phyloP scores from a whole-genome alignment of 805 yeast species.

The Naumovozyma castellii region DNA sequence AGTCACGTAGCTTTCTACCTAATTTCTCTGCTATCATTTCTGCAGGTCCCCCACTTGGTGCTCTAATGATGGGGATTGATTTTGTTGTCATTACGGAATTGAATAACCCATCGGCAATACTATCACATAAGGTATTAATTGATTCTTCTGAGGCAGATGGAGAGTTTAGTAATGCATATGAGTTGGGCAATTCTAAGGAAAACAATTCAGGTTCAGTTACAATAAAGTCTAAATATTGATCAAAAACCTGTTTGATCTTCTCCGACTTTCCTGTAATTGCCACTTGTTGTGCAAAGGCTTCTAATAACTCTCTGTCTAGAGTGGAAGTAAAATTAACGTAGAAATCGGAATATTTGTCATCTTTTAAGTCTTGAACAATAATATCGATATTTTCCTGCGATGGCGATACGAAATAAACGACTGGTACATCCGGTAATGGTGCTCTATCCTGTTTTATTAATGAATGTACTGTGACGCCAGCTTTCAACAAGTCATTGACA shows the following conservation, averaged over 20 bases:
- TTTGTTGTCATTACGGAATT: conserved; percentile 70
- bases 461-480: conserved; percentile 88
- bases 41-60: conserved; percentile 90
- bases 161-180: conserved; percentile 60
- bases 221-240: conserved; percentile 84
- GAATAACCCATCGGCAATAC: conserved; percentile 71
- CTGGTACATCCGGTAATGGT: conserved; percentile 92
- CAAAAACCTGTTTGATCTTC: conserved; percentile 79
- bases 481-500: conserved; percentile 79
- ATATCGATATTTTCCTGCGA: conserved; percentile 61
- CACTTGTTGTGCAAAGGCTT: conserved; percentile 78
- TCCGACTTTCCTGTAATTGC: conserved; percentile 61
- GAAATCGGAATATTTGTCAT: conserved; percentile 66
- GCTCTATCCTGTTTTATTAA: conserved; percentile 62
- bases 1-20: conserved; percentile 77
- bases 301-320: conserved; percentile 67
- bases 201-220: conserved; percentile 91
- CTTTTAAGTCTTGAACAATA: conserved; percentile 63
- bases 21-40: conserved; percentile 84
- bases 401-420: conserved; percentile 83
- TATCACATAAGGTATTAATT: conserved; percentile 58
- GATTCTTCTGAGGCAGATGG: conserved; percentile 67
- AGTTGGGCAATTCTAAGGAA: conserved; percentile 57
- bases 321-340: conserved; percentile 83
- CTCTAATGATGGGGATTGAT: conserved; percentile 79